Conservation (phyloP, 225 moss, liverwort and hornwort genomes). For the Bryum argenteum region DNA sequence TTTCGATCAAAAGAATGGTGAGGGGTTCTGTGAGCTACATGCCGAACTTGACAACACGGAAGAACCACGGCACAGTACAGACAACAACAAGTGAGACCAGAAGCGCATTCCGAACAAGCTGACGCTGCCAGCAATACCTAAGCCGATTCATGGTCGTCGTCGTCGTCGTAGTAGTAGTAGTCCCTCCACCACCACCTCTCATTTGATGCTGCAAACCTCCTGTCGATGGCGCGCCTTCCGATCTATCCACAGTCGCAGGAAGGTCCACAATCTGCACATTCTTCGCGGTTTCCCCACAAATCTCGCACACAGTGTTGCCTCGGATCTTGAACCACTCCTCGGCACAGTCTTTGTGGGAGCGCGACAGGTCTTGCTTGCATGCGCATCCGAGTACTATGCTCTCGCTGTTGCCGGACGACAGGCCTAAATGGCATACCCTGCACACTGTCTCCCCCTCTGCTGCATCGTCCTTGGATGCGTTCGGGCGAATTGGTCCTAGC, state of each 20-base stretch:
- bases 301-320: constrained; percentile 64
- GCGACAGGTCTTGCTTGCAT: constrained; percentile 62
- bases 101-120: constrained; percentile 49
- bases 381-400: constrained; percentile 63
- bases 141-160: constrained; percentile 43
- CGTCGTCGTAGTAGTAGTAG: too few species aligned
- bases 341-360: constrained; percentile 58
- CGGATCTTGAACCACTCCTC: constrained; percentile 72
- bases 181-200: not conserved
- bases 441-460: constrained; percentile 54
- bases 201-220: not conserved
- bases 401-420: constrained; percentile 45
- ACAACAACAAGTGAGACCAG: constrained; percentile 48
- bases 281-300: constrained; percentile 60
- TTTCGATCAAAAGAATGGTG: not conserved
- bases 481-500: constrained; percentile 37
- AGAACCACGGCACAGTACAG: constrained; percentile 66
- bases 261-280: constrained; percentile 42
- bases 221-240: too few species aligned
- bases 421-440: constrained; percentile 60
- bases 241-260: not conserved
- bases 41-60: constrained; percentile 52
- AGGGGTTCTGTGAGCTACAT: constrained; percentile 20
- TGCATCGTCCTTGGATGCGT: constrained; percentile 37
- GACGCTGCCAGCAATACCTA: constrained; percentile 61